Evolutionary conservation across 2,329 filamentous ascomycete species (phyloP).

Genomic region (Phialemonium atrogriseum): DNA sequence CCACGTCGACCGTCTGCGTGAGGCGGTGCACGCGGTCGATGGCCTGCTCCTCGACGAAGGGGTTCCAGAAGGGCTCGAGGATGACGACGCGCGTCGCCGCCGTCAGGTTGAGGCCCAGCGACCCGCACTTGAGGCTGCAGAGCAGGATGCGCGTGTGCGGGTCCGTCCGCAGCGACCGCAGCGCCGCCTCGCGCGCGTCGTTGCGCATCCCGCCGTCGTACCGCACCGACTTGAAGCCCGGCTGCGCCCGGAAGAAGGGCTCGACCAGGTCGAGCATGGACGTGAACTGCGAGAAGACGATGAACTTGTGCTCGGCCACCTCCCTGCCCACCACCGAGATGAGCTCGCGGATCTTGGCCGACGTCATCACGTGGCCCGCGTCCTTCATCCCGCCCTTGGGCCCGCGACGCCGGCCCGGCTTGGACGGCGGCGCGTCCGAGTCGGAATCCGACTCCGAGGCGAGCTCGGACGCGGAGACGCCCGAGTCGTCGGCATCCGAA

Average conservation of each 20-base stretch:
- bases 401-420: conserved; percentile 11
- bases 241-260: conserved; percentile 68
- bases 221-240: conserved; percentile 67
- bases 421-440: conserved; percentile 15
- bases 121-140: conserved; percentile 90
- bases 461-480: conserved; percentile 31
- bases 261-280: conserved; percentile 96
- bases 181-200: conserved; percentile 79
- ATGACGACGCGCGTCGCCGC: conserved; percentile 91
- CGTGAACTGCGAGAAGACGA: conserved; percentile 97
- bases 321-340: conserved; percentile 75
- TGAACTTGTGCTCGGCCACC: conserved; percentile 80
- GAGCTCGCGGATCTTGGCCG: conserved; percentile 86
- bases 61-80: conserved; percentile 98
- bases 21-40: conserved; percentile 98
- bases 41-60: conserved; percentile 96
- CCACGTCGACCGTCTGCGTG: conserved; percentile 89
- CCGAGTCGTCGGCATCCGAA: conserved; percentile 20
- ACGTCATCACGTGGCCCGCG: conserved; percentile 51
- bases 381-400: conserved; percentile 31
- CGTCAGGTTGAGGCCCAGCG: conserved; percentile 86
- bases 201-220: conserved; percentile 97
- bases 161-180: conserved; percentile 69
- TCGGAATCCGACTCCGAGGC: conserved; percentile 23
- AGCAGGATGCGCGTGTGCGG: conserved; percentile 71